phyloP scores from a whole-genome alignment of 1,284 basidiomycete species.

The Cutaneotrichosporon spelunceum region DNA sequence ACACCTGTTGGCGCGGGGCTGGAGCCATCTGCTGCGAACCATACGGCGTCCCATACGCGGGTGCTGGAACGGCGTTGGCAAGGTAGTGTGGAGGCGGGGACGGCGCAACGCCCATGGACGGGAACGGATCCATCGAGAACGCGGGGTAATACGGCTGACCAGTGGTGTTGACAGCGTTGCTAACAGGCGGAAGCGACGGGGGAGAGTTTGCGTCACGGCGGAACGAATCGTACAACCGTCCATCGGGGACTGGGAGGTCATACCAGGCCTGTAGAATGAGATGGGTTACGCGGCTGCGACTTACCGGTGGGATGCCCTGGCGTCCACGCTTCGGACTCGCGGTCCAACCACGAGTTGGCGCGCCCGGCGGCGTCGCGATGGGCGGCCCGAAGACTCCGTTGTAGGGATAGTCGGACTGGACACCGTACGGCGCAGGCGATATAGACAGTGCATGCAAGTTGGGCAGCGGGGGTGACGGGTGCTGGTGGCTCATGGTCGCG shows the following conservation, averaged over 20 bases:
- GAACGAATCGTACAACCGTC: constrained; percentile 29
- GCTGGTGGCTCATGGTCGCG: constrained; percentile 23
- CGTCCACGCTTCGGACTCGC: constrained; percentile 37
- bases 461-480: constrained; percentile 42
- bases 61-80: constrained; percentile 24
- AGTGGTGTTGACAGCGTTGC: constrained; percentile 33
- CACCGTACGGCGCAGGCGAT: constrained; percentile 31
- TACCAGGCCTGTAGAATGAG: constrained; percentile 40
- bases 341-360: constrained; percentile 30
- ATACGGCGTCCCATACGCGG: constrained; percentile 30
- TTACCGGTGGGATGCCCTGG: constrained; percentile 42
- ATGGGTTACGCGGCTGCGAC: constrained; percentile 11
- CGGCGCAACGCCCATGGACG: constrained; percentile 39
- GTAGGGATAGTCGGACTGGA: constrained; percentile 41
- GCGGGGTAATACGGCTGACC: constrained; percentile 21
- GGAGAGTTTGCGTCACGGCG: constrained; percentile 38
- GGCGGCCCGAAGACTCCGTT: constrained; percentile 48
- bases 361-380: constrained; percentile 23
- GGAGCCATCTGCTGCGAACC: constrained; percentile 32
- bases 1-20: constrained; percentile 15
- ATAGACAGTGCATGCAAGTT: constrained; percentile 43
- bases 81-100: constrained; percentile 40
- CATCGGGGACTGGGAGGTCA: constrained; percentile 30
- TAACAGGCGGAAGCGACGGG: constrained; percentile 43
- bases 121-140: constrained; percentile 22